phyloP scores from a whole-genome alignment of 805 yeast genomes.

The Candida piceae region DNA sequence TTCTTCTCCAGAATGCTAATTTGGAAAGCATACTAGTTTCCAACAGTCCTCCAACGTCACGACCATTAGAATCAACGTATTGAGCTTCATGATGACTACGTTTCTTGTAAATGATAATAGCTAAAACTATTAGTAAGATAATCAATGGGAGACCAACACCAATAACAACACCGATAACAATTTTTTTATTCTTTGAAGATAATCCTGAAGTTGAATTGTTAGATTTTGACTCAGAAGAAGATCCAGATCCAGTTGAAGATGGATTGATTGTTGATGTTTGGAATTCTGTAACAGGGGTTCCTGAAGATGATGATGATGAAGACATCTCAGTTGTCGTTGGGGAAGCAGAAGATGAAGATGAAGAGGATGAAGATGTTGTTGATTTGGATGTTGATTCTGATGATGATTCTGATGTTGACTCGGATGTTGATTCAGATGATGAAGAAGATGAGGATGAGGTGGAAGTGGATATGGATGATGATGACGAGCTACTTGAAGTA shows the following conservation, averaged over 20 bases:
- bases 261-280: not conserved
- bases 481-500: not conserved
- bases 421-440: constrained; percentile 1
- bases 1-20: constrained; percentile 23
- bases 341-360: constrained; percentile 4
- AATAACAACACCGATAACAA: constrained; percentile 64
- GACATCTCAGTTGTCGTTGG: constrained; percentile 2
- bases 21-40: constrained; percentile 23
- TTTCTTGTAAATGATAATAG: constrained; percentile 14
- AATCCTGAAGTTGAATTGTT: constrained; percentile 35
- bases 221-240: no score
- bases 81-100: constrained; percentile 17
- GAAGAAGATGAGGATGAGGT: constrained; percentile 2
- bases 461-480: not conserved
- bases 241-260: not conserved
- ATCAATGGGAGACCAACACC: constrained; percentile 66
- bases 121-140: constrained; percentile 21
- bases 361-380: constrained; percentile 3
- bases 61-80: constrained; percentile 32
- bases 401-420: constrained; percentile 1
- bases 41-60: constrained; percentile 26
- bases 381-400: constrained; percentile 1
- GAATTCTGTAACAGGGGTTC: not conserved
- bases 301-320: constrained; percentile 1
- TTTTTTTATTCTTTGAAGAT: constrained; percentile 43